Base-by-base conservation (phyloP, 331 rosid species). In the Pyracantha coccinea region DNA sequence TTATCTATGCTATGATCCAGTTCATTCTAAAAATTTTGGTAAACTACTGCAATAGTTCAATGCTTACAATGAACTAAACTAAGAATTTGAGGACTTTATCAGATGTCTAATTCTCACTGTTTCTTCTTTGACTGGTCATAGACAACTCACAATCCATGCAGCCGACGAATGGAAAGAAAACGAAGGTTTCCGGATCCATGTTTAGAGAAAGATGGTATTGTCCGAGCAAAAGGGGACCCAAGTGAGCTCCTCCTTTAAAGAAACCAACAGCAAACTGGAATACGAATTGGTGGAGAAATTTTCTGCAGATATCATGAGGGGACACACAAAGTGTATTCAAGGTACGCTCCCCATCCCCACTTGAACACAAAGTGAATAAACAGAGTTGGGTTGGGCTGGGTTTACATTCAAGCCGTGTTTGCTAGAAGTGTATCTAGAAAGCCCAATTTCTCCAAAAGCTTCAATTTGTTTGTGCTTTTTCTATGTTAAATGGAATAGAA, bases 231-330 rank as follows among this genome's bases (percentile, higher is more conserved):
- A 29, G 28, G 75, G 76, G 78, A 23, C 75, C 78, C 75, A 57
- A 58, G 21, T 25, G 45, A 75, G 66, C 16, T 27, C 23, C 13
- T 41, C 77, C 62, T 71, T 54, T 29, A 5, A 5, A 52, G 77
- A 80, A 76, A 75, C 66, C 55, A 72, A 76, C 87, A 69, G 65
- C 69, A 77, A 76, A 38, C 84, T 76, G 70, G 73, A 80, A 73
- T 80, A 78, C 84, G 65, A 80, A 69, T n/a, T 23, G 55, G 21
- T 16, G 8, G 38, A 70, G 64, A 63, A 71, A 14, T 53, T 32
- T 73, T 54, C 72, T 65, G 23, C 31, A 29, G 57, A 15, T 72
- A 76, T 63, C 78, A 78, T 27, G 81, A 77, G 78, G 69, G 72
- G 23, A 73, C n/a, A 61, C 68, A 19, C 28, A 79, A 70, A 11